phyloP scores from a whole-genome alignment of 768 basidiomycete genomes.

The Auricularia auricula-judae region DNA sequence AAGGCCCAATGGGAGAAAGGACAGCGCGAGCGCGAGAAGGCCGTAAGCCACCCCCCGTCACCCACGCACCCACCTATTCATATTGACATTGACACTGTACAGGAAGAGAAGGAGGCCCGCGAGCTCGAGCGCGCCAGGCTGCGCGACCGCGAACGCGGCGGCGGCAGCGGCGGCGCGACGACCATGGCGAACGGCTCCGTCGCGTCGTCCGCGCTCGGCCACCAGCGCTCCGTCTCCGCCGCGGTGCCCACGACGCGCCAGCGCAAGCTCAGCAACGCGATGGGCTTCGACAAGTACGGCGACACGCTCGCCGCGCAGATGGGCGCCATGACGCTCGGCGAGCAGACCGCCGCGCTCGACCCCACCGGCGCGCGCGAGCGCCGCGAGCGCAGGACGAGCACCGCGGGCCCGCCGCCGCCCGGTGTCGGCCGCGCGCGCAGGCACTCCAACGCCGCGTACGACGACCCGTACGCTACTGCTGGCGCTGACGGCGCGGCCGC shows the following conservation, averaged over 20 bases:
- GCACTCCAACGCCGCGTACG: background rate
- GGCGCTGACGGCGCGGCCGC: background rate
- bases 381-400: background rate
- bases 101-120: conserved; percentile 4
- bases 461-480: background rate
- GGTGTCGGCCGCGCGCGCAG: background rate
- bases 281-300: background rate
- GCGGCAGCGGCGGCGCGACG: background rate
- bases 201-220: background rate
- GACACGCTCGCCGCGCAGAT: background rate
- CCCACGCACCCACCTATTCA: background rate
- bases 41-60: conserved; percentile 4
- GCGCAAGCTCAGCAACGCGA: conserved; percentile 1
- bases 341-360: background rate
- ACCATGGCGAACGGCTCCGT: background rate
- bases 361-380: background rate
- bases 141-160: background rate
- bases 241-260: background rate
- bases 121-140: background rate
- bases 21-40: conserved; percentile 18
- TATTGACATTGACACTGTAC: background rate
- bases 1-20: conserved; percentile 27
- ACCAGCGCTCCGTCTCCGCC: background rate
- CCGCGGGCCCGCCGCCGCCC: background rate
- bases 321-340: background rate